A percentile compares a stretch with the other conserved stretches of the same genome.
Evolutionary conservation across 768 basidiomycete genomes (phyloP).

Genomic region (Leccinum boreale): DNA sequence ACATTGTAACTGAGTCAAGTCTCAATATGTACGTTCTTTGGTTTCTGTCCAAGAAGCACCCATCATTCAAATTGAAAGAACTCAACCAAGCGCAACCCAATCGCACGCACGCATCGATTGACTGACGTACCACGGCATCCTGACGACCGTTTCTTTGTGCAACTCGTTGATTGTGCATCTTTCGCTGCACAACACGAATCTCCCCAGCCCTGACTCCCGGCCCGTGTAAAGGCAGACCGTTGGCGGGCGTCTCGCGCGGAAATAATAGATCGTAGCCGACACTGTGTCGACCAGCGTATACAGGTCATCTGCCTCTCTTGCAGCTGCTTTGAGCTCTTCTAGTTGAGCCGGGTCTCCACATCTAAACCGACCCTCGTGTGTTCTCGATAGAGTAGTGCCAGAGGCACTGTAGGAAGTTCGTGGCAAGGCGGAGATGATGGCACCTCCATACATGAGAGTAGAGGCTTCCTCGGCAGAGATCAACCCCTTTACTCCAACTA

Average conservation of each 20-base stretch:
- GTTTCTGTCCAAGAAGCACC: too few species aligned
- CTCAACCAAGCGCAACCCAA: conserved; percentile 22
- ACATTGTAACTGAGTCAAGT: too few species aligned
- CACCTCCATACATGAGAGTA: conserved; percentile 10
- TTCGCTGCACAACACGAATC: conserved; percentile 23
- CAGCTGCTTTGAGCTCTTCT: not conserved
- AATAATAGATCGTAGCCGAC: conserved; percentile 23
- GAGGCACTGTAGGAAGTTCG: conserved; percentile 17
- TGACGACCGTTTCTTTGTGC: conserved; percentile 24
- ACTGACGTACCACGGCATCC: conserved; percentile 21
- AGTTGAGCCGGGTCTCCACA: conserved; percentile 15
- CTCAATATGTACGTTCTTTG: too few species aligned
- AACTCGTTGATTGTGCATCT: conserved; percentile 18
- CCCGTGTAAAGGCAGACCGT: conserved; percentile 24
- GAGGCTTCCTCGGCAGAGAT: conserved; percentile 23
- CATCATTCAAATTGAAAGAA: not conserved
- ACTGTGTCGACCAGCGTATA: conserved; percentile 25
- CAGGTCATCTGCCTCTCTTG: conserved; percentile 2
- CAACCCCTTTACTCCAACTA: conserved; percentile 24
- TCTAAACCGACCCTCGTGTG: conserved; percentile 11
- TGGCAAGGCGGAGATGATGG: conserved; percentile 4
- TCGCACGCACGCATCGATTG: conserved; percentile 19
- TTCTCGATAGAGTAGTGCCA: conserved; percentile 13
- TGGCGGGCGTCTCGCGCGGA: conserved; percentile 20
- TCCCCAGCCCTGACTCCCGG: conserved; percentile 19